A percentile compares a stretch with the other conserved stretches of the same genome.
phyloP scores from a whole-genome alignment of 768 basidiomycete genomes.

The Suillus cothurnatus region DNA sequence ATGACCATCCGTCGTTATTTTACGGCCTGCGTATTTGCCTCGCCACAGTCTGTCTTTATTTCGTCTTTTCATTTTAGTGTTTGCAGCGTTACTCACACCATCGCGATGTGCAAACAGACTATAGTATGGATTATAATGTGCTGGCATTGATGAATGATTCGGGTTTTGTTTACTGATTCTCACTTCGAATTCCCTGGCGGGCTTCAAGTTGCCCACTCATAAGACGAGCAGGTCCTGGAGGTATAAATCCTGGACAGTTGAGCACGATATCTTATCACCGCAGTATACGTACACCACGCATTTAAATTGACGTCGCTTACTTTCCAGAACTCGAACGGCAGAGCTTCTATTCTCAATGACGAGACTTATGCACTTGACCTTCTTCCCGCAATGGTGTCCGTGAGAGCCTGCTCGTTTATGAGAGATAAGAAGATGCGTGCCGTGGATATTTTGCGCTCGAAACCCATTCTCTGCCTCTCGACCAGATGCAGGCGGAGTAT shows the following conservation, averaged over 20 bases:
- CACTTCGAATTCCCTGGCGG: not conserved
- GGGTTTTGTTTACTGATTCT: not conserved
- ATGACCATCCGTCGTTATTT: not conserved
- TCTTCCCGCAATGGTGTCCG: too few species aligned
- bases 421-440: not conserved
- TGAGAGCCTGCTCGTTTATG: too few species aligned
- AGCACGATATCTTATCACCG: not conserved
- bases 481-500: not conserved
- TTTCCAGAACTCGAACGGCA: not conserved
- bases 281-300: not conserved
- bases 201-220: not conserved
- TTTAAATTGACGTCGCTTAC: not conserved
- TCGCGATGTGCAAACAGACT: not conserved
- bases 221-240: too few species aligned
- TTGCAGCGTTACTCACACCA: not conserved
- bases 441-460: not conserved
- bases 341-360: too few species aligned
- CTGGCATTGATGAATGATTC: not conserved
- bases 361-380: too few species aligned
- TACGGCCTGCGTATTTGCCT: too few species aligned
- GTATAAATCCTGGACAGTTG: too few species aligned
- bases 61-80: not conserved
- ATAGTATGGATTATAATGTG: slow-evolving; percentile 2
- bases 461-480: not conserved
- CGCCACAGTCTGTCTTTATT: too few species aligned